Evolutionary conservation across 495 filamentous ascomycete species (phyloP), one percentile per base, ranked within the genome.

Genomic region (Collariella sp.): DNA sequence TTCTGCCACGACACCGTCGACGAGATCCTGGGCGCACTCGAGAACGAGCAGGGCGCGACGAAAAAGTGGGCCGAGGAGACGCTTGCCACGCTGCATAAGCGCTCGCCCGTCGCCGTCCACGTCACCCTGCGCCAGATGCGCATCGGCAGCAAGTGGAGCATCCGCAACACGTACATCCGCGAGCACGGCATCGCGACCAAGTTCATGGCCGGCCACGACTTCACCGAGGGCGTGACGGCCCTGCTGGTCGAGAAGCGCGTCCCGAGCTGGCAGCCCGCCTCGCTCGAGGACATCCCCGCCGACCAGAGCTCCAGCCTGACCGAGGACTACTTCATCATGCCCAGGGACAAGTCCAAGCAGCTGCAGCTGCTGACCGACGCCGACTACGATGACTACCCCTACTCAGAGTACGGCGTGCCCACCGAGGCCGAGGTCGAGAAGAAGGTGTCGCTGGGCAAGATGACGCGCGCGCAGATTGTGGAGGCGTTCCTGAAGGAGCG

Each of bases 201-300:
- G 47, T 96, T 97, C 76, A 95, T 97, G 91, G 66, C 70, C 31
- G 81, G 88, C 62, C 84, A 81, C 5, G 93, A 98, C 67, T 98
- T 97, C 68, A 79, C 79, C 42, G 83, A 88, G 67, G 93, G 93
- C 36, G 91, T 97, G 40, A 80, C 79, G 49, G 83, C 89, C 23
- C 76, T 80, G 20, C 76, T 97, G 22, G 77, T 91, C 57, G 74
- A 78, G 31, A 87, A 88, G 70, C 67, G 74, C 48, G 70, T 70
- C 23, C 80, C 86, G 2, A 67, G 70, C 38, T 96, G 90, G 89
- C 62, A 85, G 47, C 91, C 91, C 5, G 76, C 76, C 20, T 77
- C 74, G 5, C 74, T 96, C 10, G 73, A 79, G 20, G 83, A 83
- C 33, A 79, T 89, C 23, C 48, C 70, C 2, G 56, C 66, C 0